These are phyloP conservation scores for Lachancea cidri DNA, from an alignment of 805 yeast genomes.

Conservation along the genomic window DNA sequence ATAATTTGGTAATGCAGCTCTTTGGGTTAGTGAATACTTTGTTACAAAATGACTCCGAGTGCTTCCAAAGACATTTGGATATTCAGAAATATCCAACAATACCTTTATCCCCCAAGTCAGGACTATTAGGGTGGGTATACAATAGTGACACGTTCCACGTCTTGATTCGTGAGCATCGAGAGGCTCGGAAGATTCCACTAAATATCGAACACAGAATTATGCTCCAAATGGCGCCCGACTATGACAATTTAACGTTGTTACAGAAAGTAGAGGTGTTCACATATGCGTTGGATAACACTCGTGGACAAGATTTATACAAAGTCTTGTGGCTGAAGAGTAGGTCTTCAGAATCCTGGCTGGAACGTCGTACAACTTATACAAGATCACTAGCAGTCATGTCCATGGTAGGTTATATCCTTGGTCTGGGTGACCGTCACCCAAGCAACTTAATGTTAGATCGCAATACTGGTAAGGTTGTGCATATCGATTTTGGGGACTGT, in stretches of 20 bases:
- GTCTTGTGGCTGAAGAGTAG: conserved; percentile 95
- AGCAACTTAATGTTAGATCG: conserved; percentile 94
- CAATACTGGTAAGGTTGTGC: conserved; percentile 91
- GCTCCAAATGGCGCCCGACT: conserved; percentile 96
- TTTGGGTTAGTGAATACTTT: conserved; percentile 93
- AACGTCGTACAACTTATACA: conserved; percentile 92
- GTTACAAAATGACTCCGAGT: conserved; percentile 84
- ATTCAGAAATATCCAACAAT: conserved; percentile 90
- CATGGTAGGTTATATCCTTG: conserved; percentile 95
- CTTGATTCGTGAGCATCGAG: conserved; percentile 86
- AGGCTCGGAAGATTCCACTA: conserved; percentile 78
- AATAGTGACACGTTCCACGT: conserved; percentile 96
- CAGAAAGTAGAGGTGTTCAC: conserved; percentile 97
- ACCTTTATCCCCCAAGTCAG: conserved; percentile 96
- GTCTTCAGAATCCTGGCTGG: conserved; percentile 96
- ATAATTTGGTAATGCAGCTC: conserved; percentile 94
- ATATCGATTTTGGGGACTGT: conserved; percentile 98
- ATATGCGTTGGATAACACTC: conserved; percentile 88
- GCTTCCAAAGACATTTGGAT: conserved; percentile 91
- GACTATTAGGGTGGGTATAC: conserved; percentile 94
- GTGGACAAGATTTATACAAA: conserved; percentile 93
- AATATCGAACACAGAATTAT: conserved; percentile 93
- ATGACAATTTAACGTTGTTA: conserved; percentile 78
- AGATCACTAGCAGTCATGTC: conserved; percentile 97
- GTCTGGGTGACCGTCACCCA: conserved; percentile 97